Conservation (phyloP, 306 rosid genomes). For the Sesbania bispinosa region DNA sequence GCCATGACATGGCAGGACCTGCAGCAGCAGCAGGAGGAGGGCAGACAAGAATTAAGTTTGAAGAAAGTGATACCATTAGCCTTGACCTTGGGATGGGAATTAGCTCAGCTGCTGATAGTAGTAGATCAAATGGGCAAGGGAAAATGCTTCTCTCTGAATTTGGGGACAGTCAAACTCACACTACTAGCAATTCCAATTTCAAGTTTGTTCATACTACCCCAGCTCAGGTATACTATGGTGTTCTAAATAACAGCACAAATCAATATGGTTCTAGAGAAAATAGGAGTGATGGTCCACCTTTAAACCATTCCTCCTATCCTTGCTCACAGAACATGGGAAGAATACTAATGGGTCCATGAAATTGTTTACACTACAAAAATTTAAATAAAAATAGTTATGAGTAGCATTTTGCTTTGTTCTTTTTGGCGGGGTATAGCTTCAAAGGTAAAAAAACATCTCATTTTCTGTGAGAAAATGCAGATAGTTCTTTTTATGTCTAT, state of each 20-base stretch:
- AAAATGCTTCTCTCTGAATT: slow-evolving; percentile 46
- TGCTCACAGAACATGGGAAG: slow-evolving; percentile 80
- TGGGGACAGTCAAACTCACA: slow-evolving; percentile 42
- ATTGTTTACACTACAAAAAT: slow-evolving; percentile 17
- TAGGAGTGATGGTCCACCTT: slow-evolving; percentile 46
- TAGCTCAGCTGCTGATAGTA: slow-evolving; percentile 52
- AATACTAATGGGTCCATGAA: slow-evolving; percentile 79
- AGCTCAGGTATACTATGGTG: slow-evolving; percentile 54
- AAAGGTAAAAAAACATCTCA: slow-evolving; percentile 34
- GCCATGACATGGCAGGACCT: slow-evolving; percentile 75
- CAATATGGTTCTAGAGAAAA: slow-evolving; percentile 74
- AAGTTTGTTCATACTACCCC: slow-evolving; percentile 52
- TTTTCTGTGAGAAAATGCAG: slow-evolving; percentile 34
- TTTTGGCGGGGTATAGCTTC: slow-evolving; percentile 27
- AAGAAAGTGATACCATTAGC: slow-evolving; percentile 73
- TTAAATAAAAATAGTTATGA: slow-evolving; percentile 35
- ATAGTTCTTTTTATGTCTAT: slow-evolving; percentile 35
- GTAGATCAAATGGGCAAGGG: slow-evolving; percentile 50
- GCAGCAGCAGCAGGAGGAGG: slow-evolving; percentile 20
- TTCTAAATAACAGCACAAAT: slow-evolving; percentile 50
- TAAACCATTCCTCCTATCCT: slow-evolving; percentile 65
- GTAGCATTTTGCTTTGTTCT: slow-evolving; percentile 24
- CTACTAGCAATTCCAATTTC: slow-evolving; percentile 47
- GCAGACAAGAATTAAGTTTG: slow-evolving; percentile 56
- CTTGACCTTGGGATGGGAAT: slow-evolving; percentile 96